Conservation (phyloP, 176 grass and related monocot species). For the Musa beccarii region DNA sequence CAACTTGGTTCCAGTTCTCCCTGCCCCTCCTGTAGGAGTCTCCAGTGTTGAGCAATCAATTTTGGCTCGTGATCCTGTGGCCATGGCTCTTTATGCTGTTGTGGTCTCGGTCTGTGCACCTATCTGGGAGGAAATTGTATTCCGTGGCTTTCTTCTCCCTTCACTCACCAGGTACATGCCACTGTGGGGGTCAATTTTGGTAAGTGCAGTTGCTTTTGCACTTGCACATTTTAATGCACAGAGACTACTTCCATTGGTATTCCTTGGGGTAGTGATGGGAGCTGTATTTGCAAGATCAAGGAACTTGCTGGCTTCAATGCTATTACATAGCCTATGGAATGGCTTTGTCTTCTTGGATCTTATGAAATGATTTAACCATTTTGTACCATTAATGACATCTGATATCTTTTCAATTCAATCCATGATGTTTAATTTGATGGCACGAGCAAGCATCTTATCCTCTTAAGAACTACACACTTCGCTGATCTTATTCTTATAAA, state of each 20-base stretch:
- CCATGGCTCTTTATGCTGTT: constrained; percentile 74
- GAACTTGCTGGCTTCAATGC: constrained; percentile 67
- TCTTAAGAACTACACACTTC: no score
- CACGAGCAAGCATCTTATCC: no score
- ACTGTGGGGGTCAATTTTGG: constrained; percentile 58
- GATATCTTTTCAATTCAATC: background rate
- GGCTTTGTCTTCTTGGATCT: constrained; percentile 94
- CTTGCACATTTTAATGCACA: constrained; percentile 91
- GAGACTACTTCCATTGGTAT: constrained; percentile 73
- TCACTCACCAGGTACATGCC: constrained; percentile 86
- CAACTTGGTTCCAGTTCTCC: constrained; percentile 46
- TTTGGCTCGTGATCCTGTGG: constrained; percentile 64
- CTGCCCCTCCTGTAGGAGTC: constrained; percentile 36
- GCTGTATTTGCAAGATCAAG: constrained; percentile 66
- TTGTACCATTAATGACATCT: background rate
- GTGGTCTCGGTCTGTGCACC: constrained; percentile 86
- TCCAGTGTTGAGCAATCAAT: constrained; percentile 97
- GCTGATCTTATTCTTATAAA: no score
- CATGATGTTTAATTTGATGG: background rate
- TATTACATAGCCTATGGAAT: constrained; percentile 93
- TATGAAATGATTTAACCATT: constrained; percentile 46
- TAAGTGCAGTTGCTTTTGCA: constrained; percentile 69
- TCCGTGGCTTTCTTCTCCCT: constrained; percentile 93
- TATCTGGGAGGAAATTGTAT: constrained; percentile 94
- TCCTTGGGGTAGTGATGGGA: constrained; percentile 94